These are phyloP conservation scores for Arthroderma uncinatum DNA, from an alignment of 2,329 filamentous ascomycete species.

Conservation along the genomic window DNA sequence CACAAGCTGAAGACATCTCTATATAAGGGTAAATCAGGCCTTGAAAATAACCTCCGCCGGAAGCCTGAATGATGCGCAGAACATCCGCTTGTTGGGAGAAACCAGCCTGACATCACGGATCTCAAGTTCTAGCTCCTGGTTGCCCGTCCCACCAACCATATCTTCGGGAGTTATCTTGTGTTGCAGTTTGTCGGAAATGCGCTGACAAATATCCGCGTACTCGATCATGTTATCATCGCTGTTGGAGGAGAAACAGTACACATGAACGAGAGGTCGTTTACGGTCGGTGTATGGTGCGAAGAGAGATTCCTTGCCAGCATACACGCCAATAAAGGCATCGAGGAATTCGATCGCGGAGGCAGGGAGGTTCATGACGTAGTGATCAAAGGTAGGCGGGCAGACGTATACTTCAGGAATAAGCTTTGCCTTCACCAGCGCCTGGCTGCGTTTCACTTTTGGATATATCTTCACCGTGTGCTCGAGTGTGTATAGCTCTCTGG, in stretches of 20 bases:
- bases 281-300: slow-evolving; percentile 51
- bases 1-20: not conserved
- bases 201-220: slow-evolving; percentile 50
- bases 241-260: slow-evolving; percentile 88
- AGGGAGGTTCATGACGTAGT: slow-evolving; percentile 97
- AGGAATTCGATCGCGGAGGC: slow-evolving; percentile 81
- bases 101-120: slow-evolving; percentile 68
- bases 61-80: slow-evolving; percentile 82
- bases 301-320: slow-evolving; percentile 55
- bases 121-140: slow-evolving; percentile 49
- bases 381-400: slow-evolving; percentile 62
- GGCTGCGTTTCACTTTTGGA: slow-evolving; percentile 30
- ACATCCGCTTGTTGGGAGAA: slow-evolving; percentile 90
- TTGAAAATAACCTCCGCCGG: slow-evolving; percentile 71
- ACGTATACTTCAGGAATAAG: slow-evolving; percentile 29
- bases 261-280: slow-evolving; percentile 71
- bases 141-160: slow-evolving; percentile 38
- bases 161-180: slow-evolving; percentile 47
- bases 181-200: slow-evolving; percentile 52
- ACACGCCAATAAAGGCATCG: slow-evolving; percentile 64
- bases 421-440: slow-evolving; percentile 11
- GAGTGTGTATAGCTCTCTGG: slow-evolving; percentile 41
- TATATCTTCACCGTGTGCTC: slow-evolving; percentile 42
- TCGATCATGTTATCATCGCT: slow-evolving; percentile 58
- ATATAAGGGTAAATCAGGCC: slow-evolving; percentile 1